These are phyloP conservation scores for Colletotrichum sp. DNA, from an alignment of 2,329 filamentous ascomycete species.

Conservation along the genomic window DNA sequence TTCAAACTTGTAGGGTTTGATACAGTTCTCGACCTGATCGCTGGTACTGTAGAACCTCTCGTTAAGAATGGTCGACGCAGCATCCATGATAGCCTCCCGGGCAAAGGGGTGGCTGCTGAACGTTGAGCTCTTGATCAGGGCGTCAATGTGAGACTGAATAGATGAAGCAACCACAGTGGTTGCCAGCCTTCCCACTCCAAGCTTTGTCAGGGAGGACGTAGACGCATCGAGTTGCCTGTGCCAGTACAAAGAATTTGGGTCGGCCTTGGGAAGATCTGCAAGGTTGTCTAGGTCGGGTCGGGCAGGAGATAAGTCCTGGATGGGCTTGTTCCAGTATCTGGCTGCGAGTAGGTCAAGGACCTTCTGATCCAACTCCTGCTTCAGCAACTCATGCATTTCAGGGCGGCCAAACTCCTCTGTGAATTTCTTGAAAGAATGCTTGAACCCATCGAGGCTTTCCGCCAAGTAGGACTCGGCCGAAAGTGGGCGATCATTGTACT, in stretches of 20 bases:
- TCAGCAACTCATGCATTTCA: constrained; percentile 88
- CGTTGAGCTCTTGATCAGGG: constrained; percentile 78
- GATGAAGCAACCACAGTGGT: constrained; percentile 89
- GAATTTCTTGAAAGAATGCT: constrained; percentile 96
- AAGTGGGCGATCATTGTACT: constrained; percentile 95
- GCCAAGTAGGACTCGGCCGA: constrained; percentile 97
- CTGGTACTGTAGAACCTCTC: constrained; percentile 97
- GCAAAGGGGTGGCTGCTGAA: constrained; percentile 93
- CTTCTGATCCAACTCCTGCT: constrained; percentile 91
- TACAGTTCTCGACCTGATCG: constrained; percentile 97
- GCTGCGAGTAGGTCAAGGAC: constrained; percentile 92
- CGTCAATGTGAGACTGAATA: constrained; percentile 85
- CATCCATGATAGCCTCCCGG: constrained; percentile 89
- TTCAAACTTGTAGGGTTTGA: constrained; percentile 98
- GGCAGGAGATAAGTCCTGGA: constrained; percentile 77
- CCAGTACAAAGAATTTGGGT: constrained; percentile 88
- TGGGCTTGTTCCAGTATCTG: constrained; percentile 95
- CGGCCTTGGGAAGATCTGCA: constrained; percentile 81
- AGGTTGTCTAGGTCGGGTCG: constrained; percentile 74
- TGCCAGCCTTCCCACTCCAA: constrained; percentile 90
- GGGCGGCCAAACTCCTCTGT: constrained; percentile 87
- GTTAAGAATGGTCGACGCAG: constrained; percentile 86
- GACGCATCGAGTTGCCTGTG: constrained; percentile 93
- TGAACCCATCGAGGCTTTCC: constrained; percentile 94
- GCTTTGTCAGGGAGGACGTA: constrained; percentile 86